These are phyloP conservation scores for Podospora australis DNA, from an alignment of 495 filamentous ascomycete genomes.

Conservation along the genomic window DNA sequence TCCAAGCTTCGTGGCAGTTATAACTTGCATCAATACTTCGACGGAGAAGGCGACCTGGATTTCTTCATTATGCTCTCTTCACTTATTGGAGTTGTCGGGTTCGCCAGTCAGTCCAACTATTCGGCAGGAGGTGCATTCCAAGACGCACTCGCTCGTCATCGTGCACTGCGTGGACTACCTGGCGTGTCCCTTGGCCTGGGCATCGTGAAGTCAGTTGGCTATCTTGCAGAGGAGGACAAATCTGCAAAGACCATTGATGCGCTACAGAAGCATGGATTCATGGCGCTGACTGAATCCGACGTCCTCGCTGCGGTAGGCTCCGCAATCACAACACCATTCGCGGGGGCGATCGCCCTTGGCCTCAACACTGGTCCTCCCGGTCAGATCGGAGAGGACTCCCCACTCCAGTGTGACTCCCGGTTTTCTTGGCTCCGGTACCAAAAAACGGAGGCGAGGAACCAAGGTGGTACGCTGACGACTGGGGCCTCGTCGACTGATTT, in stretches of 20 bases:
- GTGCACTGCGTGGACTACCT: conserved; percentile 20
- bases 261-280: conserved; percentile 19
- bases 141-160: conserved; percentile 22
- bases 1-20: conserved; percentile 47
- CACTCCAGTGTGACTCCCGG: conserved; percentile 14
- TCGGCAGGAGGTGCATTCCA: conserved; percentile 39
- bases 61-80: conserved; percentile 54
- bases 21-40: conserved; percentile 41
- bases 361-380: conserved; percentile 19
- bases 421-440: conserved; percentile 16
- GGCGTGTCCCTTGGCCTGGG: conserved; percentile 45
- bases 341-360: conserved; percentile 16
- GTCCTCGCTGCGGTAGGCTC: conserved; percentile 19
- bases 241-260: conserved; percentile 14
- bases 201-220: conserved; percentile 32
- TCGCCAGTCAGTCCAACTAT: conserved; percentile 43
- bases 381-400: background rate
- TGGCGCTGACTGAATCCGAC: conserved; percentile 14
- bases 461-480: background rate
- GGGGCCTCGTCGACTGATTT: conserved; percentile 8
- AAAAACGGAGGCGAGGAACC: conserved; percentile 1
- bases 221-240: conserved; percentile 19
- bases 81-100: conserved; percentile 34
- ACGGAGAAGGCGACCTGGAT: conserved; percentile 27
- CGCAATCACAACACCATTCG: conserved; percentile 19